These are phyloP conservation scores for Castanea sativa DNA, from an alignment of 306 rosid species.

Conservation along the genomic window DNA sequence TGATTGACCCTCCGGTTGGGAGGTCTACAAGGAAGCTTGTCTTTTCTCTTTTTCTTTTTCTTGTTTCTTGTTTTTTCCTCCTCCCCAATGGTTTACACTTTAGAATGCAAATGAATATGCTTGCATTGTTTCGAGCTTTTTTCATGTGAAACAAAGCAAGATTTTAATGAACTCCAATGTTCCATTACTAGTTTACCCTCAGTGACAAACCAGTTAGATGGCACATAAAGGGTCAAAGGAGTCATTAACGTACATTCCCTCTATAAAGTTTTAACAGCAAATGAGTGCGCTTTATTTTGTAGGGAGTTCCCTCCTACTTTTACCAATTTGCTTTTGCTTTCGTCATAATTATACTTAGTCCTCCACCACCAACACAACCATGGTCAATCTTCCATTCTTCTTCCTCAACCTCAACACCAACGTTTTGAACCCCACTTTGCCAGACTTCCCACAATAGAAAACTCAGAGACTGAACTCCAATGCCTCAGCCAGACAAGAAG, in stretches of 20 bases:
- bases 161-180: not conserved
- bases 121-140: not conserved
- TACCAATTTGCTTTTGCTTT: slow-evolving; percentile 55
- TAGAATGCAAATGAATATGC: too few species aligned
- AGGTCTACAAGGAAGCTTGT: too few species aligned
- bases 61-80: too few species aligned
- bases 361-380: slow-evolving; percentile 38
- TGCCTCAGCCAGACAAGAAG: slow-evolving; percentile 25
- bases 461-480: slow-evolving; percentile 5
- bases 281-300: slow-evolving; percentile 70
- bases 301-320: slow-evolving; percentile 75
- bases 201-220: slow-evolving; percentile 1
- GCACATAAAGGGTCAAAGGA: slow-evolving; percentile 36
- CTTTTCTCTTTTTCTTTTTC: too few species aligned
- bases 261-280: slow-evolving; percentile 49
- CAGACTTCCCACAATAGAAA: slow-evolving; percentile 11
- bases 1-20: not conserved
- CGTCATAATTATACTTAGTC: slow-evolving; percentile 58
- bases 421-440: slow-evolving; percentile 27
- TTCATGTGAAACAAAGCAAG: not conserved
- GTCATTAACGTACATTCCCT: slow-evolving; percentile 26
- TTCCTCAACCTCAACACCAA: slow-evolving; percentile 7
- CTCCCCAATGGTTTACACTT: too few species aligned
- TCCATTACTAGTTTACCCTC: not conserved
- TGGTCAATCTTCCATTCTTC: slow-evolving; percentile 6